Evolutionary conservation across 148 eudicot species (phyloP).

Genomic region (Pouteria glomerata): DNA sequence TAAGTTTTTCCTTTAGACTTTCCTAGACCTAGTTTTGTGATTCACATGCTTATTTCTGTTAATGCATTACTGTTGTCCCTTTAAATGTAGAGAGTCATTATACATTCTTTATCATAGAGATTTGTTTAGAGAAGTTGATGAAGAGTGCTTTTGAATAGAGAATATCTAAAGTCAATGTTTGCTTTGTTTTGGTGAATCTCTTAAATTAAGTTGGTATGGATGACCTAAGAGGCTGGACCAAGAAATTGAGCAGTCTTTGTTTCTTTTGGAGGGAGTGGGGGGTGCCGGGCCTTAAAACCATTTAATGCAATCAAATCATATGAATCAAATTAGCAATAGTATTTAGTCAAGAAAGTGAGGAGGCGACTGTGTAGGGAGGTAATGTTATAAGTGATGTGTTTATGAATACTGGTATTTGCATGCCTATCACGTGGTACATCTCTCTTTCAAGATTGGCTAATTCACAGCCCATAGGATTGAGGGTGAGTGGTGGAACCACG

Average conservation of each 20-base stretch:
- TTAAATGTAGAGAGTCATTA: no score
- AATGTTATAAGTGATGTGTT: background rate
- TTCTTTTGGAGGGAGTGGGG: background rate
- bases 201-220: no score
- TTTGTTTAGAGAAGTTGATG: no score
- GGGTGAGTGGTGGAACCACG: no score
- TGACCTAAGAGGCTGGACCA: background rate
- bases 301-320: background rate
- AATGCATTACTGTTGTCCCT: background rate
- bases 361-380: background rate
- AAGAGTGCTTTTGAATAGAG: no score
- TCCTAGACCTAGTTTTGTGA: background rate
- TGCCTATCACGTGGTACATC: background rate
- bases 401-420: background rate
- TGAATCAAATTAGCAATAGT: background rate
- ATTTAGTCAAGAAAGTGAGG: background rate
- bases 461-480: no score
- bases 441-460: background rate
- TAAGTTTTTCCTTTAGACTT: constrained; percentile 19
- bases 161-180: no score
- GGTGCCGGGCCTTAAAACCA: background rate
- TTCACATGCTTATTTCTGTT: constrained; percentile 3
- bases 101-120: no score
- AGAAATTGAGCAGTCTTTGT: background rate
- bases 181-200: no score